Conservation (phyloP, 2,329 filamentous ascomycete species). For the Arthrobotrys entomopaga region DNA sequence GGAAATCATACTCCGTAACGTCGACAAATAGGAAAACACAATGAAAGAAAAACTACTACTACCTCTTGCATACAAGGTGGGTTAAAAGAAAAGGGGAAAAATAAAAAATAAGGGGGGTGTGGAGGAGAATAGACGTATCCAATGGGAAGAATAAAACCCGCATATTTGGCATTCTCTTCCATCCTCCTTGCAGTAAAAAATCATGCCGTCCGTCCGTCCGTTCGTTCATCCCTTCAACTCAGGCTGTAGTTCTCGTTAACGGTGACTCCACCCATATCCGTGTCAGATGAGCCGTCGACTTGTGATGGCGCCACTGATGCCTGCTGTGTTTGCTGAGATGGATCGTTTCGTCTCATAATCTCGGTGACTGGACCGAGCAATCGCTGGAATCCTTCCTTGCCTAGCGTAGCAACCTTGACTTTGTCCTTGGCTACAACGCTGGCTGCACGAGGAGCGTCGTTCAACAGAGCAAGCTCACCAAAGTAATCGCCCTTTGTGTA, state of each 20-base stretch:
- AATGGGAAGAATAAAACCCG: conserved; percentile 29
- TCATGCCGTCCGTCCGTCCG: not conserved
- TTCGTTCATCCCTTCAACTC: conserved; percentile 64
- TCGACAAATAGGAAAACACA: conserved; percentile 17
- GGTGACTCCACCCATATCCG: conserved; percentile 70
- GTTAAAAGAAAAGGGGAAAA: conserved; percentile 6
- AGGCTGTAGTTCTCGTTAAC: conserved; percentile 60
- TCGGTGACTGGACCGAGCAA: conserved; percentile 91
- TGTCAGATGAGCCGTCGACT: conserved; percentile 67
- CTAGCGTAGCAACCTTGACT: conserved; percentile 90
- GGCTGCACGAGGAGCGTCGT: conserved; percentile 91
- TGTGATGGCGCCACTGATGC: conserved; percentile 2
- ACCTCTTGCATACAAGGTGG: conserved; percentile 32
- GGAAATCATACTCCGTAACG: conserved; percentile 40
- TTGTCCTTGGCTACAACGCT: conserved; percentile 85
- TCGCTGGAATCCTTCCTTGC: conserved; percentile 93
- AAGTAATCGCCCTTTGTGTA: conserved; percentile 97
- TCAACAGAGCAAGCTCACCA: conserved; percentile 90
- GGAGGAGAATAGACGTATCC: conserved; percentile 5
- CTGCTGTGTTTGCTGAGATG: conserved; percentile 60
- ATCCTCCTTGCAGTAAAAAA: too few species aligned
- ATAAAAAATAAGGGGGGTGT: not conserved
- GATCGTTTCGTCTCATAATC: conserved; percentile 84
- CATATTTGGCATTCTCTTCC: not conserved
- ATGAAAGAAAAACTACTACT: conserved; percentile 13